Conservation (phyloP, 345 rosid species). For the Eucalyptus rudis region DNA sequence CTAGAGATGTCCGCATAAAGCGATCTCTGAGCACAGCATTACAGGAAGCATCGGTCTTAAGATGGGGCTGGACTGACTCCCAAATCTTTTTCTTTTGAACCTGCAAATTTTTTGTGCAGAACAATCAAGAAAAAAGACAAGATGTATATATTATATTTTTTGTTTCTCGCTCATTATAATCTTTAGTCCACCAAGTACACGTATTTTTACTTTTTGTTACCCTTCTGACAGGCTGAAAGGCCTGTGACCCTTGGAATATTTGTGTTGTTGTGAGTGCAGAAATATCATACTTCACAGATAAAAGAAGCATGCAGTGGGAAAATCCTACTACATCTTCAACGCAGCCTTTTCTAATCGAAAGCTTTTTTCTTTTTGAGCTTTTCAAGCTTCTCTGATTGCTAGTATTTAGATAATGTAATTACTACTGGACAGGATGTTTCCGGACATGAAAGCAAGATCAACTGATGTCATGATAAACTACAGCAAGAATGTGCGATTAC, state of each 20-base stretch:
- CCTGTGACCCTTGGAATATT: not conserved
- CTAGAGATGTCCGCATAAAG: conserved; percentile 61
- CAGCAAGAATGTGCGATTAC: not conserved
- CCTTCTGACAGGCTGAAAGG: not conserved
- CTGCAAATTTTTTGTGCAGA: conserved; percentile 11
- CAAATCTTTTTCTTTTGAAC: conserved; percentile 87
- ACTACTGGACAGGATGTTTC: not conserved
- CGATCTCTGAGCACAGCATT: conserved; percentile 44
- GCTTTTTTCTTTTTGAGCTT: not conserved
- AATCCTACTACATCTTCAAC: not conserved
- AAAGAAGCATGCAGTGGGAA: not conserved
- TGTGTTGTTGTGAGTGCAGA: not conserved
- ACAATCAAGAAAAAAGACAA: not conserved
- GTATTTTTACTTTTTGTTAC: not conserved
- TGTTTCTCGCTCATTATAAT: not conserved
- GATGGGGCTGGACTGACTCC: conserved; percentile 81
- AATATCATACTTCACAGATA: not conserved
- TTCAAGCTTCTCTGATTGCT: not conserved
- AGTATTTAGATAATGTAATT: not conserved
- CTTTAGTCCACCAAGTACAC: not conserved
- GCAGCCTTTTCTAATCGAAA: not conserved
- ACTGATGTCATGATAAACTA: not conserved
- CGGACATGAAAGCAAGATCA: not conserved
- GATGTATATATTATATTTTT: no score
- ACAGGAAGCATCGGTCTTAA: conserved; percentile 57